Conservation (phyloP, 495 filamentous ascomycete genomes). For the Penicillium alfredii region DNA sequence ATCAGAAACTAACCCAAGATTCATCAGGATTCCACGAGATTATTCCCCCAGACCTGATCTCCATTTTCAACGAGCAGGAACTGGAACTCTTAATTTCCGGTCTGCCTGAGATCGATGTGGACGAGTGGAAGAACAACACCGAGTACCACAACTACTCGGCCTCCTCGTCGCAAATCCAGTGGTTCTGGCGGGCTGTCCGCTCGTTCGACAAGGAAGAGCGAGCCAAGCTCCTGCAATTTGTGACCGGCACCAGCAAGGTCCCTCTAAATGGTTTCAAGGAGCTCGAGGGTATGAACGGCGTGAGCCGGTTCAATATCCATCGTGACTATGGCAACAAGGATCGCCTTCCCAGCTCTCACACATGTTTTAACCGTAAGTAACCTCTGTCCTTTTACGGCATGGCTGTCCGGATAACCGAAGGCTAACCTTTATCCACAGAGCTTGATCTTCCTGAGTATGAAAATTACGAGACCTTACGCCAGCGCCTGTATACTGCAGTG, state of each 20-base stretch:
- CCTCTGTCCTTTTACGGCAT: not conserved
- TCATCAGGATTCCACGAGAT: constrained; percentile 96
- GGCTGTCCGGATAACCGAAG: too few relatives aligned
- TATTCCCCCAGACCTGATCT: constrained; percentile 86
- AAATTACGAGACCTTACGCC: constrained; percentile 82
- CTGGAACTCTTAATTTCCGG: constrained; percentile 95
- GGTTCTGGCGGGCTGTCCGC: constrained; percentile 98
- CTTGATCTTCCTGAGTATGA: constrained; percentile 99
- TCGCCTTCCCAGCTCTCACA: constrained; percentile 91
- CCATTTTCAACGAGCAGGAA: constrained; percentile 99
- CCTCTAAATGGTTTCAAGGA: constrained; percentile 99
- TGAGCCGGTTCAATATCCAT: constrained; percentile 98
- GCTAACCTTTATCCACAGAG: constrained; percentile 54
- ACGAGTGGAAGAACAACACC: constrained; percentile 98
- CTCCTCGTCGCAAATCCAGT: constrained; percentile 94
- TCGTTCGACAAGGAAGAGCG: constrained; percentile 99
- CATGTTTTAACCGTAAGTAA: constrained; percentile 97
- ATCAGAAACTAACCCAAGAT: constrained; percentile 16
- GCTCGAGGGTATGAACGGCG: constrained; percentile 98
- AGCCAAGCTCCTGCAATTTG: constrained; percentile 95
- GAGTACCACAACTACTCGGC: constrained; percentile 98
- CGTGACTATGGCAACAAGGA: constrained; percentile 98
- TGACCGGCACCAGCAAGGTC: constrained; percentile 97
- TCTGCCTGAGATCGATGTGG: constrained; percentile 92
- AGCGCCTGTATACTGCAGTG: constrained; percentile 87